Percentiles rank a stretch among this genome's conserved stretches.
phyloP scores from a whole-genome alignment of 306 rosid species.

The Gastrolobium villosum region DNA sequence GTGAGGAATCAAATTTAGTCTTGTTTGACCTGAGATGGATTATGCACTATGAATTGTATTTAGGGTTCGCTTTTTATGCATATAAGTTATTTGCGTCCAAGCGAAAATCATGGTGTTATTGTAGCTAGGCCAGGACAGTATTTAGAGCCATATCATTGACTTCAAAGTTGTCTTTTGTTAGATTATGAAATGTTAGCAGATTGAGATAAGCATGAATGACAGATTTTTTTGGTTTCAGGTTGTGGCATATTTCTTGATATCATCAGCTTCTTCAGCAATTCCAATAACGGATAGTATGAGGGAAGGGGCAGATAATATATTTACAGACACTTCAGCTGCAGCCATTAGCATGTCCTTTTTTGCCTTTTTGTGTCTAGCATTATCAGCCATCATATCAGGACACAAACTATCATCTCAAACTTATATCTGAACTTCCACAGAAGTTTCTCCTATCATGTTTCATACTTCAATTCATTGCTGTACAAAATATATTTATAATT shows the following conservation, averaged over 20 bases:
- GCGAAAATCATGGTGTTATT: too few species aligned
- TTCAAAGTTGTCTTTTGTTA: not conserved
- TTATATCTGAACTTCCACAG: conserved; percentile 45
- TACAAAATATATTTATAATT: not conserved
- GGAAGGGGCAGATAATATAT: conserved; percentile 53
- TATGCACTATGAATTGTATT: too few species aligned
- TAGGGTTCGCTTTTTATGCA: too few species aligned
- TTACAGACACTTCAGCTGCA: conserved; percentile 64
- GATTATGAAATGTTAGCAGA: not conserved
- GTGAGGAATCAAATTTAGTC: not conserved
- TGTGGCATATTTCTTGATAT: conserved; percentile 73
- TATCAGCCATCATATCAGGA: conserved; percentile 66
- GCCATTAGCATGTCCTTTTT: conserved; percentile 70
- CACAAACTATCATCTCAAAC: conserved; percentile 60
- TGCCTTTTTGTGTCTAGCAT: conserved; percentile 61
- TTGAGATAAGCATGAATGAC: not conserved
- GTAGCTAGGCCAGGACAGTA: not conserved
- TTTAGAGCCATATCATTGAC: not conserved
- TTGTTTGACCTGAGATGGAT: not conserved
- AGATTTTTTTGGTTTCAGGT: conserved; percentile 54
- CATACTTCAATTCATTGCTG: conserved; percentile 13
- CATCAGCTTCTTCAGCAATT: conserved; percentile 70
- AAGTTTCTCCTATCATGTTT: not conserved
- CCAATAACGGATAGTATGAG: conserved; percentile 69
- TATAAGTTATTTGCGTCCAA: too few species aligned